Evolutionary conservation across 495 filamentous ascomycete species (phyloP).

Genomic region (Aspergillus funiculosus): DNA sequence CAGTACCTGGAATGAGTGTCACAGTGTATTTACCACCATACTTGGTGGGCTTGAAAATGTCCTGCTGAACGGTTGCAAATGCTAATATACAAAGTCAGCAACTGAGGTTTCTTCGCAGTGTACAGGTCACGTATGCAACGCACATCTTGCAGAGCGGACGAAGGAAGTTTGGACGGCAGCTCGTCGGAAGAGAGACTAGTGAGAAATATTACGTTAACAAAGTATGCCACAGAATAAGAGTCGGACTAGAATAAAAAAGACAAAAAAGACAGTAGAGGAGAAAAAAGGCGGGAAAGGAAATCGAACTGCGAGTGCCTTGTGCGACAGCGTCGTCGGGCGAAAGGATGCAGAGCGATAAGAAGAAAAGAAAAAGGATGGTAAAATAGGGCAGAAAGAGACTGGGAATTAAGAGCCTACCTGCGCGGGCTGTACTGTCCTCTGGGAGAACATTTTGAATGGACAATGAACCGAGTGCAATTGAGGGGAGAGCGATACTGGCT

Average conservation of each 20-base stretch:
- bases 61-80: conserved; percentile 72
- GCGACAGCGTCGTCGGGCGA: conserved; percentile 7
- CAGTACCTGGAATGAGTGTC: conserved; percentile 83
- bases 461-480: conserved; percentile 8
- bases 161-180: conserved; percentile 33
- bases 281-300: background rate
- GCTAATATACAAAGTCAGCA: conserved; percentile 31
- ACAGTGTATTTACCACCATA: conserved; percentile 99
- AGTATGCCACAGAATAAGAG: no score
- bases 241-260: conserved; percentile 9
- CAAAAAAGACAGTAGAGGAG: background rate
- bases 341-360: conserved; percentile 18
- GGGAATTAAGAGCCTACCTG: conserved; percentile 25
- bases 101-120: background rate
- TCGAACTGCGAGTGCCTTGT: background rate
- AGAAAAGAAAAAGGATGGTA: conserved; percentile 6
- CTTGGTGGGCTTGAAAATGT: conserved; percentile 98
- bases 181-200: conserved; percentile 40
- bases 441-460: conserved; percentile 27
- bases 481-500: conserved; percentile 9
- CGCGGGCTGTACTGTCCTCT: conserved; percentile 28
- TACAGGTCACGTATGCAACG: conserved; percentile 14
- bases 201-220: background rate
- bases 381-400: conserved; percentile 2
- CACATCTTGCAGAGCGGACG: conserved; percentile 41